Evolutionary conservation across 1,284 basidiomycete species (phyloP).

Genomic region (Inonotus obliquus): DNA sequence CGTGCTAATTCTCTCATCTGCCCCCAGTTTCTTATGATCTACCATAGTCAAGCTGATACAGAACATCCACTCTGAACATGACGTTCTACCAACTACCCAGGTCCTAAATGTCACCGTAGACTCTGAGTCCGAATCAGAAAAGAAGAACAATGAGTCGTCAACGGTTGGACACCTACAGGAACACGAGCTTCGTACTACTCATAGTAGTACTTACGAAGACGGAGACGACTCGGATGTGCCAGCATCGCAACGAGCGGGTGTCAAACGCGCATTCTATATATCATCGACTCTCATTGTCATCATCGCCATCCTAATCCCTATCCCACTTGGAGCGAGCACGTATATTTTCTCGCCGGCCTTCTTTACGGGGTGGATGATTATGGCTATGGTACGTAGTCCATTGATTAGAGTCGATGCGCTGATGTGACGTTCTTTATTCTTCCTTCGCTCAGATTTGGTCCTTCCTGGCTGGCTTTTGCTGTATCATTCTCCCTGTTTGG

Average conservation of each 20-base stretch:
- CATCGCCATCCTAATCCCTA: constrained; percentile 30
- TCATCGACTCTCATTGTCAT: constrained; percentile 39
- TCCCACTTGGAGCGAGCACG: constrained; percentile 49
- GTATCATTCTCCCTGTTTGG: constrained; percentile 44
- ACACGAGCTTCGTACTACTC: no score
- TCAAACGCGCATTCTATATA: constrained; percentile 37
- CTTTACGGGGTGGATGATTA: constrained; percentile 48
- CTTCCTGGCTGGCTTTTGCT: constrained; percentile 40
- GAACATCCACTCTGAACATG: not conserved
- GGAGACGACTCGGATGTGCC: constrained; percentile 10
- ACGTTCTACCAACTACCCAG: constrained; percentile 5
- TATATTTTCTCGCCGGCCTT: constrained; percentile 46
- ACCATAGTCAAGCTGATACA: constrained; percentile 14
- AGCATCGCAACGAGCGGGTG: constrained; percentile 28
- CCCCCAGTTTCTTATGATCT: not conserved
- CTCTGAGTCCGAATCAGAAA: constrained; percentile 6
- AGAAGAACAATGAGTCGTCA: constrained; percentile 9
- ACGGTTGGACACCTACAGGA: not conserved
- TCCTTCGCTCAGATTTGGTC: constrained; percentile 38
- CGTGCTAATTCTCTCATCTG: constrained; percentile 19
- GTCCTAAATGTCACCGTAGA: constrained; percentile 19
- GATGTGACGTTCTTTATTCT: not conserved
- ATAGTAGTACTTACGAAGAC: no score
- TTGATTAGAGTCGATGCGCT: no score
- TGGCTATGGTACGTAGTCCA: constrained; percentile 35